phyloP scores from a whole-genome alignment of 2,329 filamentous ascomycete genomes.

The Sclerotinia subarctica region DNA sequence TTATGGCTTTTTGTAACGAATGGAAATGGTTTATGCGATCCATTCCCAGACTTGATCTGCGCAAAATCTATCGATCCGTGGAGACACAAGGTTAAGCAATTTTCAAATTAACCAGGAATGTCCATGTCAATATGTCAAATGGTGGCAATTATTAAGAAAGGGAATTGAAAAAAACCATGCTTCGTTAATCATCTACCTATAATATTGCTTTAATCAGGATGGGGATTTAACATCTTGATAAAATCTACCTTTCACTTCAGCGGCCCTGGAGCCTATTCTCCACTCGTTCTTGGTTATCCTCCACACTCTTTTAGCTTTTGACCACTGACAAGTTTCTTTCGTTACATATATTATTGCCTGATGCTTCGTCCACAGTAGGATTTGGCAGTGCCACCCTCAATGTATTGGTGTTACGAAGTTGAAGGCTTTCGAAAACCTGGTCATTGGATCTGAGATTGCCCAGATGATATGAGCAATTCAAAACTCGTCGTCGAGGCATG shows the following conservation, averaged over 20 bases:
- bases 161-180: neutral
- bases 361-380: neutral
- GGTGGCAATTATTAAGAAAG: neutral
- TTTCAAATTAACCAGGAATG: neutral
- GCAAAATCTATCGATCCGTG: neutral
- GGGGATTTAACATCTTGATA: neutral
- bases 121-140: neutral
- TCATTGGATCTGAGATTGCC: neutral
- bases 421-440: neutral
- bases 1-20: neutral
- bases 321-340: neutral
- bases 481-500: slow-evolving; percentile 16
- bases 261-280: neutral
- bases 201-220: neutral
- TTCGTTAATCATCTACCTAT: neutral
- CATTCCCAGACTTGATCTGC: neutral
- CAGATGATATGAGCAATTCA: slow-evolving; percentile 11
- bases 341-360: neutral
- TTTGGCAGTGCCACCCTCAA: neutral
- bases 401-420: neutral
- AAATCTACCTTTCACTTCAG: neutral
- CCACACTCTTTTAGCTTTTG: neutral
- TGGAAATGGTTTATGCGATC: neutral
- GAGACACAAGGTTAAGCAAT: neutral
- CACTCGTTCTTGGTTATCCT: neutral